Base-by-base conservation (phyloP, 306 rosid genomes). In the Castanea sativa region DNA sequence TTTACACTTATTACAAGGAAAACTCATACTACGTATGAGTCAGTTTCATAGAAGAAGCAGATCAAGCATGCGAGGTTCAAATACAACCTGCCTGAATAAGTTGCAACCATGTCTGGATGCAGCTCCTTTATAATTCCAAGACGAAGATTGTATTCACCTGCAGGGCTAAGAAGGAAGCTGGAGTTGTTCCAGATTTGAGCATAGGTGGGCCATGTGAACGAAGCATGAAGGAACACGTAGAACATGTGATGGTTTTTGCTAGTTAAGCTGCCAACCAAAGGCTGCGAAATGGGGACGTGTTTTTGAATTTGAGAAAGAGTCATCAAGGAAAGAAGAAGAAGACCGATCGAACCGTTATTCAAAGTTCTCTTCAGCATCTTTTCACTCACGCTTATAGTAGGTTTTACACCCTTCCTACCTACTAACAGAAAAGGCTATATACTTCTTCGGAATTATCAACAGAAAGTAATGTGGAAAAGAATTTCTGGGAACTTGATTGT, bases 241-340 rank as follows among this genome's bases (percentile, higher is more conserved):
- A 63, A 78, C 73, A 72, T 75, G 61, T 85, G 85, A 49, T 60
- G 78, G 74, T 79, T 73, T 74, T 63, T 79, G 80, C 52, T 69
- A 79, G 77, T 80, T 71, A 68, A 60, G 77, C 80, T 65, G 82
- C 76, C 72, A 75, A 58, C 81, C 73, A 79, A 87, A 88, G 81
- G 83, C 71, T 76, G 85, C 76, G 76, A 76, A 64, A 87, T 71
- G 93, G 86, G 87, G 81, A 78, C 75, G 75, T 84, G 93, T 21
- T 21, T 21, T 21, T 21, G 88, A 93, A 91, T 86, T 88, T 91
- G 85, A 93, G 90, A 93, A 96, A 90, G 97, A 69, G 77, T 64
- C 78, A 82, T 79, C 86, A 79, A 56, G 87, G 68, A 71, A 51
- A 77, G 88, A 81, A 79, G 23, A 21, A 21, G 84, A 87, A 79